A percentile compares a stretch with the other conserved stretches of the same genome.
These are phyloP conservation scores for Ceriops zippeliana DNA, from an alignment of 345 rosid species.

Conservation along the genomic window DNA sequence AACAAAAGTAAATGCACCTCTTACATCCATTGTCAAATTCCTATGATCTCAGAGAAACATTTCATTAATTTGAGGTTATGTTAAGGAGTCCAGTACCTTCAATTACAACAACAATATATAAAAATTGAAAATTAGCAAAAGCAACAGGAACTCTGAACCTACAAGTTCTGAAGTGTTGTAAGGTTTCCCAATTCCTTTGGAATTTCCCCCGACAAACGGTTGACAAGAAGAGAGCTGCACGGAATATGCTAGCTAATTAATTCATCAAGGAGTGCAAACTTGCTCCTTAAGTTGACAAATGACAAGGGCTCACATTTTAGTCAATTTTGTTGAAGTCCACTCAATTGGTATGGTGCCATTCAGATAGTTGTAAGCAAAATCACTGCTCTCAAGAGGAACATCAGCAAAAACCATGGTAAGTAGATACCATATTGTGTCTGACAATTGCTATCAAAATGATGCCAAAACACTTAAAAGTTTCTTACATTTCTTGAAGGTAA, in stretches of 20 bases:
- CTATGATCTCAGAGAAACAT: no score
- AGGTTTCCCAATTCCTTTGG: slow-evolving; percentile 49
- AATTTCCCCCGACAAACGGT: slow-evolving; percentile 54
- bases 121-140: neutral
- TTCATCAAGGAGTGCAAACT: neutral
- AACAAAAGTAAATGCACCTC: no score
- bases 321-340: slow-evolving; percentile 52
- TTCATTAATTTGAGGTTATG: no score
- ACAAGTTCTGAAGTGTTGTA: slow-evolving; percentile 46
- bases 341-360: slow-evolving; percentile 52
- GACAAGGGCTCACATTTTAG: slow-evolving; percentile 39
- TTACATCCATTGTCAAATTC: no score
- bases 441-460: neutral
- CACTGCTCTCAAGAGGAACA: slow-evolving; percentile 35
- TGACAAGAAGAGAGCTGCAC: slow-evolving; percentile 45
- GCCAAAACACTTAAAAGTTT: neutral
- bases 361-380: slow-evolving; percentile 53
- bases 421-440: neutral
- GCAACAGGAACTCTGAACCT: slow-evolving; percentile 20
- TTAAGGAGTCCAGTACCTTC: no score
- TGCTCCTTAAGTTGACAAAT: neutral
- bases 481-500: slow-evolving; percentile 53
- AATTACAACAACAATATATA: neutral
- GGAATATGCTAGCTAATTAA: slow-evolving; percentile 5
- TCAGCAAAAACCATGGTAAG: neutral